Percentiles rank a stretch among this genome's conserved stretches.
Evolutionary conservation across 169 alveolate genomes (phyloP).

Genomic region (Plasmodium inui): DNA sequence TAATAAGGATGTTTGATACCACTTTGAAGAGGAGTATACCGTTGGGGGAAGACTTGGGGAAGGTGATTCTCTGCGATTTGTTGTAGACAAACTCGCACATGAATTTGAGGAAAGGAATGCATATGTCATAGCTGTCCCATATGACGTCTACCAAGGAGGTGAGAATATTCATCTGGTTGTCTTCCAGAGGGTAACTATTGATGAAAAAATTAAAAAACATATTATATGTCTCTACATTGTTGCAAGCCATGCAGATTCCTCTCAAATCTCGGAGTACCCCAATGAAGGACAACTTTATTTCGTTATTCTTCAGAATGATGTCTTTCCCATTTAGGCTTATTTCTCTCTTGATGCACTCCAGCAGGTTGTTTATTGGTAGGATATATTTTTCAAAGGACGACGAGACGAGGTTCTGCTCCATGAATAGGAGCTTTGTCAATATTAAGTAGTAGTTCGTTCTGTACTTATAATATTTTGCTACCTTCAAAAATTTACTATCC

Average conservation of each 20-base stretch:
- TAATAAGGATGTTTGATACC: conserved; percentile 87
- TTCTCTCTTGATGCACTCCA: conserved; percentile 82
- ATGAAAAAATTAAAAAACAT: conserved; percentile 92
- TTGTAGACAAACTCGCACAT: conserved; percentile 89
- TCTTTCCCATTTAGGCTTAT: conserved; percentile 78
- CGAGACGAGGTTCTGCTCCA: conserved; percentile 86
- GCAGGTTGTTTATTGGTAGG: conserved; percentile 84
- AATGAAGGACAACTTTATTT: conserved; percentile 86
- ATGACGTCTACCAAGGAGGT: conserved; percentile 90
- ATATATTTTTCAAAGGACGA: conserved; percentile 87
- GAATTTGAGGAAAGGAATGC: conserved; percentile 92
- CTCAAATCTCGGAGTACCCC: conserved; percentile 93
- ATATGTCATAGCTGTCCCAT: conserved; percentile 93
- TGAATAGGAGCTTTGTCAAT: conserved; percentile 90
- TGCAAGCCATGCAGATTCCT: conserved; percentile 89
- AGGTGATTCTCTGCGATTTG: conserved; percentile 92
- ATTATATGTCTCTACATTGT: conserved; percentile 87
- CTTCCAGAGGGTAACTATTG: conserved; percentile 88
- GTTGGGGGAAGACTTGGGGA: conserved; percentile 93
- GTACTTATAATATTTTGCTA: conserved; percentile 88
- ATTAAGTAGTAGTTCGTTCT: conserved; percentile 93
- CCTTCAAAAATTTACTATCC: conserved; percentile 79
- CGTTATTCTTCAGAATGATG: conserved; percentile 77
- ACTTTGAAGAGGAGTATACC: conserved; percentile 93
- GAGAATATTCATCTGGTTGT: conserved; percentile 85